Conservation (phyloP, 495 filamentous ascomycete species). For the Melanomma pulvis-pyrius region DNA sequence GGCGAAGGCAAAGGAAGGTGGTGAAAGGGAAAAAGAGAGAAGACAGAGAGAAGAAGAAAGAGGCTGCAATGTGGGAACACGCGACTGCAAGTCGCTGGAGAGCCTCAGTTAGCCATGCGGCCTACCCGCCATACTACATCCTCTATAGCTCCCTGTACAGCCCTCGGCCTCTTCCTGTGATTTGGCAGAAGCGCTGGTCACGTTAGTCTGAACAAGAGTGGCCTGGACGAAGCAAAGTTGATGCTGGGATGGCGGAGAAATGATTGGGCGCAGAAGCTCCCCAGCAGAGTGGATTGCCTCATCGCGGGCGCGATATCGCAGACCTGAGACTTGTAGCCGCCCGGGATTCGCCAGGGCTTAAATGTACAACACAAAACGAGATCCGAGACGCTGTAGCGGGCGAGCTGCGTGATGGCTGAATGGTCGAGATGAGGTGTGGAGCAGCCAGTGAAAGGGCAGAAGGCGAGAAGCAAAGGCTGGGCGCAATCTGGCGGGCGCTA, state of each 20-base stretch:
- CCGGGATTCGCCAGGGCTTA: slow-evolving; percentile 32
- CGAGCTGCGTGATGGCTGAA: slow-evolving; percentile 9
- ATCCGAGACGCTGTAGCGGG: slow-evolving; percentile 30
- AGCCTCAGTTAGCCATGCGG: slow-evolving; percentile 21
- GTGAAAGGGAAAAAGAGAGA: slow-evolving; percentile 3
- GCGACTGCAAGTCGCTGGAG: slow-evolving; percentile 25
- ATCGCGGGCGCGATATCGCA: slow-evolving; percentile 35
- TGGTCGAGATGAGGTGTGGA: slow-evolving; percentile 13
- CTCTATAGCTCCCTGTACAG: slow-evolving; percentile 26
- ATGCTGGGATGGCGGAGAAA: not conserved
- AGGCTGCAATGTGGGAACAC: slow-evolving; percentile 15
- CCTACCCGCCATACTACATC: slow-evolving; percentile 29
- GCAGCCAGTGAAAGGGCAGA: slow-evolving; percentile 18
- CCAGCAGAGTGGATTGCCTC: slow-evolving; percentile 23
- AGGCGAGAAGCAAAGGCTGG: not conserved
- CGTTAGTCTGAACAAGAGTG: slow-evolving; percentile 14
- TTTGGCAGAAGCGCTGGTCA: slow-evolving; percentile 31
- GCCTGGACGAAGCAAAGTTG: slow-evolving; percentile 25
- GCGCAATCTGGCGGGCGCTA: not conserved
- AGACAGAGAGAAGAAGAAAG: slow-evolving; percentile 9
- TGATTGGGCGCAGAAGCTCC: slow-evolving; percentile 30
- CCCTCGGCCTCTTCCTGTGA: not conserved
- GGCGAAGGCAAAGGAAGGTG: not conserved
- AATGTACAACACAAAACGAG: slow-evolving; percentile 24
- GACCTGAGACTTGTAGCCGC: slow-evolving; percentile 33